Evolutionary conservation across 2,329 filamentous ascomycete species (phyloP).

Genomic region (Penicillium sp.): DNA sequence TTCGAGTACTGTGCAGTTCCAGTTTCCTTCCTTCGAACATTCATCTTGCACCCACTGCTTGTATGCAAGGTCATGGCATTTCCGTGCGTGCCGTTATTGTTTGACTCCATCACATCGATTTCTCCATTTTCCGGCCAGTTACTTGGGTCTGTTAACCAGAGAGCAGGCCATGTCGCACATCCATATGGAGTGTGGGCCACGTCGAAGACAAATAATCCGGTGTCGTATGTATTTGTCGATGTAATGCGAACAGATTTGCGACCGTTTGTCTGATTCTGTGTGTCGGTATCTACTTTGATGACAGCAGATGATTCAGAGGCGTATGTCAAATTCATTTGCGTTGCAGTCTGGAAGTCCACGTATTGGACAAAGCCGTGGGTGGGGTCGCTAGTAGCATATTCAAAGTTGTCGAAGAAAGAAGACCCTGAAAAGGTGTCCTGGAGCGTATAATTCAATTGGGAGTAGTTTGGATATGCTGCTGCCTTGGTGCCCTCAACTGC

Average conservation of each 20-base stretch:
- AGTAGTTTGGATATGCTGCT: constrained; percentile 41
- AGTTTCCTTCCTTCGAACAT: constrained; percentile 58
- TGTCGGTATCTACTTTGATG: constrained; percentile 59
- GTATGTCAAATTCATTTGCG: constrained; percentile 61
- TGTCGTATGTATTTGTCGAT: constrained; percentile 63
- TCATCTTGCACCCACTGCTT: constrained; percentile 56
- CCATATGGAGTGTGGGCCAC: constrained; percentile 66
- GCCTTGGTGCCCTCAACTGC: constrained; percentile 39
- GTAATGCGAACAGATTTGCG: constrained; percentile 67
- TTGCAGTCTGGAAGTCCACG: constrained; percentile 41
- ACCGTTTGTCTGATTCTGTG: constrained; percentile 57
- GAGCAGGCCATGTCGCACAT: constrained; percentile 67
- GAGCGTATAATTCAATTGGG: constrained; percentile 39
- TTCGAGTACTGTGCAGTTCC: constrained; percentile 51
- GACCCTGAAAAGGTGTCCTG: constrained; percentile 44
- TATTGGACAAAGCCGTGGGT: constrained; percentile 50
- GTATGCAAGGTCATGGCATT: constrained; percentile 67
- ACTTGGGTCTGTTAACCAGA: constrained; percentile 66
- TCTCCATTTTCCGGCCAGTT: constrained; percentile 69
- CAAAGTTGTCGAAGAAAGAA: constrained; percentile 50
- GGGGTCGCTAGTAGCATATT: constrained; percentile 47
- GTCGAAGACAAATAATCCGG: constrained; percentile 69
- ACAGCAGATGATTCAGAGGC: constrained; percentile 58
- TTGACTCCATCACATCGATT: constrained; percentile 66
- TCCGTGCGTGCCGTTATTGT: constrained; percentile 58